phyloP scores from a whole-genome alignment of 208 protist genomes.

The Blechomonas ayalai region DNA sequence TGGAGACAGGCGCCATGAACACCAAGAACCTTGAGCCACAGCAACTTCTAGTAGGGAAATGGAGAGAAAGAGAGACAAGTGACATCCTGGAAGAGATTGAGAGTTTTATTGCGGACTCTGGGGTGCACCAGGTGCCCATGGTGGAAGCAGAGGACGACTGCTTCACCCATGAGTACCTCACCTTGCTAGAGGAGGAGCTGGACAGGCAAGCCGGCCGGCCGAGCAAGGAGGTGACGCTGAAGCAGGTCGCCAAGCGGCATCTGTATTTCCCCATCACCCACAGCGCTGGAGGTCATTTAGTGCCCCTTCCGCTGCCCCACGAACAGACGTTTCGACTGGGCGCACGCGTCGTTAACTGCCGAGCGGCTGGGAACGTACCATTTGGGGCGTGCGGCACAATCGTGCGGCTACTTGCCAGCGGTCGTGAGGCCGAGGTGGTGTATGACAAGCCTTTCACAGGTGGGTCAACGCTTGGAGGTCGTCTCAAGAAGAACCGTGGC shows the following conservation, averaged over 20 bases:
- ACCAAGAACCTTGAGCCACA: conserved; percentile 54
- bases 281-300: conserved; percentile 50
- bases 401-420: conserved; percentile 69
- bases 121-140: conserved; percentile 59
- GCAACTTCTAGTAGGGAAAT: conserved; percentile 65
- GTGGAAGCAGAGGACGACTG: conserved; percentile 67
- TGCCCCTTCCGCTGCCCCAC: conserved; percentile 64
- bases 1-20: conserved; percentile 45
- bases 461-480: conserved; percentile 64
- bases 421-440: conserved; percentile 78
- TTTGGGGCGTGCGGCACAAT: conserved; percentile 80
- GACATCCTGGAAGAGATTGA: conserved; percentile 74
- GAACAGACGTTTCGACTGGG: conserved; percentile 68
- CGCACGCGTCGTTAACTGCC: conserved; percentile 81
- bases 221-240: conserved; percentile 27
- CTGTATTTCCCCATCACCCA: conserved; percentile 77
- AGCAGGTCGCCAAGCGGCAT: conserved; percentile 38
- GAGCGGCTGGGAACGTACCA: conserved; percentile 57
- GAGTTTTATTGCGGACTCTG: conserved; percentile 37
- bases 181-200: conserved; percentile 56
- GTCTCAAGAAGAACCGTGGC: conserved; percentile 54
- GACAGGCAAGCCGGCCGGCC: conserved; percentile 18
- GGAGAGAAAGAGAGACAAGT: conserved; percentile 42
- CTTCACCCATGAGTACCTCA: conserved; percentile 44
- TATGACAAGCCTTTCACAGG: conserved; percentile 83